A percentile compares a stretch with the other conserved stretches of the same genome.
phyloP scores from a whole-genome alignment of 345 rosid genomes.

The Litchi chinensis region DNA sequence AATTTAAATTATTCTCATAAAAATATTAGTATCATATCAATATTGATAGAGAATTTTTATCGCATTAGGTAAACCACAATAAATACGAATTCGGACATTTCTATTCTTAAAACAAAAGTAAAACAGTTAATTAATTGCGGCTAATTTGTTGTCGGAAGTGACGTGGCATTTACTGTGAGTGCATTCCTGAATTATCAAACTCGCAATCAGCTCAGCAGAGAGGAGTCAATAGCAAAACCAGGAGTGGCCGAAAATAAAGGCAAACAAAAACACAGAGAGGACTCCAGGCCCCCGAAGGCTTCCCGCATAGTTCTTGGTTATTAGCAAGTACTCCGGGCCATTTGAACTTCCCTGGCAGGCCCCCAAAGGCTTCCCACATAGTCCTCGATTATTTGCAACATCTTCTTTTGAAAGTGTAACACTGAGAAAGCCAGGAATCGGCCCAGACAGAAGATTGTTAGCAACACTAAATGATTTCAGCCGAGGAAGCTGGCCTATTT shows the following conservation, averaged over 20 bases:
- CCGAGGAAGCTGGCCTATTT: conserved; percentile 51
- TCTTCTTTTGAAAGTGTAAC: background rate
- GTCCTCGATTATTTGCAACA: conserved; percentile 56
- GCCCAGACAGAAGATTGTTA: conserved; percentile 65
- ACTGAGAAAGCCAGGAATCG: conserved; percentile 36
- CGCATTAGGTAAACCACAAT: no score
- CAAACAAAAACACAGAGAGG: background rate
- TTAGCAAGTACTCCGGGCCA: conserved; percentile 37
- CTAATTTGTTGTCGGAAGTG: no score
- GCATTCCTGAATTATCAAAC: no score
- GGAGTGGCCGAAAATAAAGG: conserved; percentile 37
- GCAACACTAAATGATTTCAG: conserved; percentile 56
- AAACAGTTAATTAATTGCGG: background rate
- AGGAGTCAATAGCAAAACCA: conserved; percentile 35
- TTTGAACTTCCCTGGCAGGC: conserved; percentile 35
- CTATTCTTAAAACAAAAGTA: background rate
- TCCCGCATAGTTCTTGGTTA: conserved; percentile 66
- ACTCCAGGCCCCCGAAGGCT: conserved; percentile 45
- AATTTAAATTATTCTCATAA: no score
- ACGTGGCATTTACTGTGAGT: no score
- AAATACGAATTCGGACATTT: background rate
- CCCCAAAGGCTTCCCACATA: conserved; percentile 66
- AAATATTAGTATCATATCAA: no score
- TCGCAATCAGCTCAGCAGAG: no score
- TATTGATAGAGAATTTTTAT: no score